phyloP scores from a whole-genome alignment of 208 protist genomes.

The Leishmania mexicana region DNA sequence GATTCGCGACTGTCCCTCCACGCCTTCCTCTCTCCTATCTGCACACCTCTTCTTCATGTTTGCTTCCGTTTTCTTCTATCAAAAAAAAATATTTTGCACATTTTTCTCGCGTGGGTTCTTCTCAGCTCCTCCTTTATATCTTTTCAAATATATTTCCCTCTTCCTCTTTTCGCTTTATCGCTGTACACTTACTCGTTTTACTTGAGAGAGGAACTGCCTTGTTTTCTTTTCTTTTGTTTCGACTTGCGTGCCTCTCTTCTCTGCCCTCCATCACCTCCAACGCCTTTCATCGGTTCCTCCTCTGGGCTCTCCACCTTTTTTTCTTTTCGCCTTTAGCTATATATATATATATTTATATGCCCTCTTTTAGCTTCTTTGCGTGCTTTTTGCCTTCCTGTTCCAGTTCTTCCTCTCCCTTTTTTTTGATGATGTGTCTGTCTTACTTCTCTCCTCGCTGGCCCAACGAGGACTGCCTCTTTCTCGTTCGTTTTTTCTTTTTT shows the following conservation, averaged over 20 bases:
- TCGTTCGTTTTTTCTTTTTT: neutral
- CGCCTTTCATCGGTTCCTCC: too few relatives aligned
- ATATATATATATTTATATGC: neutral
- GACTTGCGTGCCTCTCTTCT: neutral
- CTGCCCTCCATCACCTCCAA: neutral
- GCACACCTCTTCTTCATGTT: neutral
- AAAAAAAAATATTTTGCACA: slow-evolving; percentile 6
- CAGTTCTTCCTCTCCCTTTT: neutral
- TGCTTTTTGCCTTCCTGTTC: neutral
- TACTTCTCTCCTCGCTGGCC: neutral
- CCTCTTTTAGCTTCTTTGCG: neutral
- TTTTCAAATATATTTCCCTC: neutral
- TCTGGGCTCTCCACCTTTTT: neutral
- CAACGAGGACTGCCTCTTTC: neutral
- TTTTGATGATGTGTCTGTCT: neutral
- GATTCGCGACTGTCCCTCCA: neutral
- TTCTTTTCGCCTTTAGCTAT: neutral
- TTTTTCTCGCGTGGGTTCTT: slow-evolving; percentile 30
- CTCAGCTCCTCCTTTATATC: neutral
- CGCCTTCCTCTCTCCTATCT: neutral
- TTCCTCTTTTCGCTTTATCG: neutral
- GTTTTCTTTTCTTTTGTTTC: neutral
- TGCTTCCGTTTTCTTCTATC: neutral
- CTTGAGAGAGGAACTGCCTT: slow-evolving; percentile 7
- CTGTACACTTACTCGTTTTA: slow-evolving; percentile 20